These are phyloP conservation scores for Paramecium primaurelia DNA, from an alignment of 73 alveolate species.

Conservation along the genomic window DNA sequence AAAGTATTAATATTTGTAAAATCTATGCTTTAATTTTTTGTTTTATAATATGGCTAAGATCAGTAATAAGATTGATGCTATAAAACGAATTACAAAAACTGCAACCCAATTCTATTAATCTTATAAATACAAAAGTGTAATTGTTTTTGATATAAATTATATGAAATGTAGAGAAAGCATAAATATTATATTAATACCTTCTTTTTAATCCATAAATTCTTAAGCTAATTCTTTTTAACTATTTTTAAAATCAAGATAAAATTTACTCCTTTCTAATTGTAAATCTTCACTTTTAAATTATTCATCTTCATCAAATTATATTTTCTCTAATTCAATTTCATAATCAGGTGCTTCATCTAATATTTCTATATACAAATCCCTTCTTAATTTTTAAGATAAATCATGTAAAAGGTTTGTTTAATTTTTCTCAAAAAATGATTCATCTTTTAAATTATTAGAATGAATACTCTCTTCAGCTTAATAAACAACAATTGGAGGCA, in stretches of 20 bases:
- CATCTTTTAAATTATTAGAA: not conserved
- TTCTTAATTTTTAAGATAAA: conserved; percentile 30
- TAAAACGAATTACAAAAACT: not conserved
- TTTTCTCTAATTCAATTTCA: conserved; percentile 8
- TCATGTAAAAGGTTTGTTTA: not conserved
- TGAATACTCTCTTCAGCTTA: not conserved
- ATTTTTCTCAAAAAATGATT: not conserved
- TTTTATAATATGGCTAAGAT: not conserved
- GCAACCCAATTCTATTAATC: not conserved
- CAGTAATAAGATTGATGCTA: not conserved
- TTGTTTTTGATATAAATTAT: not conserved
- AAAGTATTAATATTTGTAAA: not conserved
- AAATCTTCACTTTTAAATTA: not conserved
- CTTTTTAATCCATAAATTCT: conserved; percentile 30
- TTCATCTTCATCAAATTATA: conserved; percentile 29
- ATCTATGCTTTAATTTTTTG: not conserved
- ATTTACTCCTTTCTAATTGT: not conserved
- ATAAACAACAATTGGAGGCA: not conserved
- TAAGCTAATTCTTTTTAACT: not conserved
- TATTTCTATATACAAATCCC: not conserved
- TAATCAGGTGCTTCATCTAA: conserved; percentile 39
- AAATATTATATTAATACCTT: not conserved
- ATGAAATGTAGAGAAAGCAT: not conserved
- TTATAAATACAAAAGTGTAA: not conserved
- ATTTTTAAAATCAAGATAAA: not conserved